phyloP scores from a whole-genome alignment of 106 monocot species.

The Ottelia alismoides region DNA sequence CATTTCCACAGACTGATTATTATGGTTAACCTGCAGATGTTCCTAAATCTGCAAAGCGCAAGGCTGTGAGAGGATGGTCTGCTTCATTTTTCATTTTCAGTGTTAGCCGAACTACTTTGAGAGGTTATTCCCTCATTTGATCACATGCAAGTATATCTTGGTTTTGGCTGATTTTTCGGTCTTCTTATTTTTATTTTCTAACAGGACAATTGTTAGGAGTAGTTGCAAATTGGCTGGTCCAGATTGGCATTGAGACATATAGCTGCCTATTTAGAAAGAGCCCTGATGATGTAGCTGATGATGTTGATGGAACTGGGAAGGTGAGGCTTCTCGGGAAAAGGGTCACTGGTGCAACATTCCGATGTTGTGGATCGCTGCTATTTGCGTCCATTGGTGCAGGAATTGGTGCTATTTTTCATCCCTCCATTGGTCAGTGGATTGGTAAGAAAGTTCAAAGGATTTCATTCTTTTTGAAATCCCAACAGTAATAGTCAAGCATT shows the following conservation, averaged over 20 bases:
- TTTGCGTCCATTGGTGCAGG: conserved; percentile 95
- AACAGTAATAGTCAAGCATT: no score
- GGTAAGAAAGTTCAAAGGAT: no score
- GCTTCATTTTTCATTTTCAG: conserved; percentile 29
- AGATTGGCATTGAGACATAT: conserved; percentile 56
- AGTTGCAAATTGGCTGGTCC: conserved; percentile 81
- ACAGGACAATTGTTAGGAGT: conserved; percentile 70
- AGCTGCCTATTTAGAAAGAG: conserved; percentile 48
- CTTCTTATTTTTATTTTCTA: background rate
- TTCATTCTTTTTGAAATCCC: no score
- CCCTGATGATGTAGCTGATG: conserved; percentile 23
- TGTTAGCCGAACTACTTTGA: conserved; percentile 79
- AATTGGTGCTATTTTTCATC: conserved; percentile 60
- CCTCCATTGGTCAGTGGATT: conserved; percentile 84
- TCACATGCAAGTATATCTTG: no score
- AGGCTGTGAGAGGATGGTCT: conserved; percentile 56
- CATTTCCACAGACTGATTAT: no score
- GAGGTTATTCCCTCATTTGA: conserved; percentile 48
- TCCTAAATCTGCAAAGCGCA: conserved; percentile 64
- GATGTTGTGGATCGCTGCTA: conserved; percentile 54
- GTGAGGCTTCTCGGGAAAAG: conserved; percentile 37
- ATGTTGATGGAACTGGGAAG: conserved; percentile 16
- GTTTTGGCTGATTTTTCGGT: no score
- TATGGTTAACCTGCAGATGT: conserved; percentile 47
- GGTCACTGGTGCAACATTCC: conserved; percentile 37